Evolutionary conservation across 2,329 filamentous ascomycete genomes (phyloP).

Genomic region (Neonectria neomacrospora): DNA sequence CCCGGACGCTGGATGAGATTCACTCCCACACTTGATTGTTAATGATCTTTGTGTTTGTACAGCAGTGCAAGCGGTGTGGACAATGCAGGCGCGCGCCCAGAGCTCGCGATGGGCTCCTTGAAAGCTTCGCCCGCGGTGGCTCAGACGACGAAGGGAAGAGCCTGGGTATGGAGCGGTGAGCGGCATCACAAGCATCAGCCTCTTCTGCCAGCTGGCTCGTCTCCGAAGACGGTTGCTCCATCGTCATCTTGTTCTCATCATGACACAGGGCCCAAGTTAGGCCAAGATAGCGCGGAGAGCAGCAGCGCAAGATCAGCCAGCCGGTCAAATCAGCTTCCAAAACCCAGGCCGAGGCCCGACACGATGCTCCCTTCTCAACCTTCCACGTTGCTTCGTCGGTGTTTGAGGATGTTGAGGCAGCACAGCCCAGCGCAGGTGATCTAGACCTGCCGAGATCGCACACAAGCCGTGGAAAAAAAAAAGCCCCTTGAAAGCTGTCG

Average conservation of each 20-base stretch:
- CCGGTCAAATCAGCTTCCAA: neutral
- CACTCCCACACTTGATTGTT: slow-evolving; percentile 1
- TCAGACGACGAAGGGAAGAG: neutral
- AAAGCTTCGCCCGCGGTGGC: neutral
- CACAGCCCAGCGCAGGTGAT: neutral
- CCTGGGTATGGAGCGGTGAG: neutral
- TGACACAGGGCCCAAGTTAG: neutral
- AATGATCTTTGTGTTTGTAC: neutral
- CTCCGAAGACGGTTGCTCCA: neutral
- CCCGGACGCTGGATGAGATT: neutral
- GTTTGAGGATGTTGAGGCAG: no score
- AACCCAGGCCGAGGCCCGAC: neutral
- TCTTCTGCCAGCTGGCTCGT: neutral
- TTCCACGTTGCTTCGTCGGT: neutral
- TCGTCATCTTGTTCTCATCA: neutral
- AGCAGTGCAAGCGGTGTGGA: neutral
- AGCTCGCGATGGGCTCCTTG: slow-evolving; percentile 1
- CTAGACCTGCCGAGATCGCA: neutral
- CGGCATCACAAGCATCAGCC: neutral
- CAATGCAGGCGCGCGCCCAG: slow-evolving; percentile 2
- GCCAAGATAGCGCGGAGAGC: neutral
- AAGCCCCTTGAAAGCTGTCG: neutral
- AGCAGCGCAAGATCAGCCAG: neutral
- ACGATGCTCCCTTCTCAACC: neutral
- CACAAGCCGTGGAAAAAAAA: neutral